Evolutionary conservation across 2,329 filamentous ascomycete species (phyloP).

Genomic region (Talaromyces funiculosus): DNA sequence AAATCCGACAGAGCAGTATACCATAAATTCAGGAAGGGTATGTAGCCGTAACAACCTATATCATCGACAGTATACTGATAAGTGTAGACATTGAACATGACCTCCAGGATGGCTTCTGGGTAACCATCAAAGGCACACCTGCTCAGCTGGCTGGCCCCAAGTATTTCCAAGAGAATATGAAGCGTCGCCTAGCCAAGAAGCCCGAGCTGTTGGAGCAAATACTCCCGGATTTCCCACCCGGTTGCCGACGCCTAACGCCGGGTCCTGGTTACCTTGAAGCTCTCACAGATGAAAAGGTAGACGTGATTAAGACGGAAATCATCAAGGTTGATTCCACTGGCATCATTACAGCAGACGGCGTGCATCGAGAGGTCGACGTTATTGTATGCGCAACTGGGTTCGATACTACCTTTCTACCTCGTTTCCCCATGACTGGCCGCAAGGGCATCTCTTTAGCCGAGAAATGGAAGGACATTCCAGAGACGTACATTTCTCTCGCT

Average conservation of each 20-base stretch:
- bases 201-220: slow-evolving; percentile 32
- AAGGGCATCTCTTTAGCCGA: slow-evolving; percentile 39
- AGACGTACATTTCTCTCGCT: slow-evolving; percentile 43
- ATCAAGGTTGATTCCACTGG: slow-evolving; percentile 30
- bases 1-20: slow-evolving; percentile 27
- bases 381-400: slow-evolving; percentile 40
- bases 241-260: slow-evolving; percentile 42
- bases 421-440: slow-evolving; percentile 39
- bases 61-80: not conserved
- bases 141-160: slow-evolving; percentile 23
- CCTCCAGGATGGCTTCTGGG: slow-evolving; percentile 28
- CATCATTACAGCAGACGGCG: slow-evolving; percentile 23
- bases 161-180: slow-evolving; percentile 29
- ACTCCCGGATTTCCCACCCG: slow-evolving; percentile 37
- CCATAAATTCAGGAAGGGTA: slow-evolving; percentile 32
- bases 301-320: slow-evolving; percentile 54
- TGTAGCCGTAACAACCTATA: not conserved
- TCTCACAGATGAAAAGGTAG: slow-evolving; percentile 55
- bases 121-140: slow-evolving; percentile 24
- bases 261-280: slow-evolving; percentile 54
- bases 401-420: slow-evolving; percentile 35
- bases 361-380: slow-evolving; percentile 17
- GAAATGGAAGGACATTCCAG: slow-evolving; percentile 38
- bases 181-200: slow-evolving; percentile 28
- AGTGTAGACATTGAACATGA: slow-evolving; percentile 26